Evolutionary conservation across 2,329 filamentous ascomycete species (phyloP), one percentile per base, ranked within the genome.

Genomic region (Coccinonectria pachysandricola): DNA sequence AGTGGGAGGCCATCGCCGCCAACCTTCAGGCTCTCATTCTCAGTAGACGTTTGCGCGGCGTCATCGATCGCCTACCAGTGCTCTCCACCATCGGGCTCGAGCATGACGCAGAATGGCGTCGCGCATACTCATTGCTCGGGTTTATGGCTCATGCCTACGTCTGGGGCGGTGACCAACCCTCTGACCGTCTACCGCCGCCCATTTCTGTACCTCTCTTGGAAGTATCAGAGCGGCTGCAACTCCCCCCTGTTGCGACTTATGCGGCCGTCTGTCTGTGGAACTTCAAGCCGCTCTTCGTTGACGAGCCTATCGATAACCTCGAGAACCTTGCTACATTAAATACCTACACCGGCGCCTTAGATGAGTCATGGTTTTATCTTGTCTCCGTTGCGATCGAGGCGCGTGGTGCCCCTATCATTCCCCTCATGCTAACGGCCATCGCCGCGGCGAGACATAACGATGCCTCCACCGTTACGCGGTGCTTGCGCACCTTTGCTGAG

Each of bases 331-430:
- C 84, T 20, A 91, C 84, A 3, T 66, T 96, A 34, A 75, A 77
- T 46, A 95, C 91, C 10, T 92, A 95, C 49, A 96, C 91, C 10
- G 91, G 91, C 26, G 87, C 86, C 6, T 65, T 93, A 29, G 91
- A 98, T 50, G 91, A 98, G 59, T 94, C 91, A 36, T 98, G 91
- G 91, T 98, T 98, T 52, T 98, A 96, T 52, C 68, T 98, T 8
- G 75, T 96, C 27, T 95, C 86, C 1, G 83, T 95, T 3, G 91
- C 88, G 36, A 95, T 98, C 38, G 91, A 98, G 58, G 86, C 87
- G 28, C 79, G 85, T 30, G 88, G 85, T 14, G 91, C 79, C 0
- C 82, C 86, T 4, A 81, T 87, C 31, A 77, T 98, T 27, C 77
- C 86, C 0, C 61, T 94, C 32, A 94, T 95, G 84, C 65, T 98